Percentiles rank a stretch among this genome's conserved stretches.
Evolutionary conservation across 2,329 filamentous ascomycete species (phyloP).

Genomic region (Beauveria varroae): DNA sequence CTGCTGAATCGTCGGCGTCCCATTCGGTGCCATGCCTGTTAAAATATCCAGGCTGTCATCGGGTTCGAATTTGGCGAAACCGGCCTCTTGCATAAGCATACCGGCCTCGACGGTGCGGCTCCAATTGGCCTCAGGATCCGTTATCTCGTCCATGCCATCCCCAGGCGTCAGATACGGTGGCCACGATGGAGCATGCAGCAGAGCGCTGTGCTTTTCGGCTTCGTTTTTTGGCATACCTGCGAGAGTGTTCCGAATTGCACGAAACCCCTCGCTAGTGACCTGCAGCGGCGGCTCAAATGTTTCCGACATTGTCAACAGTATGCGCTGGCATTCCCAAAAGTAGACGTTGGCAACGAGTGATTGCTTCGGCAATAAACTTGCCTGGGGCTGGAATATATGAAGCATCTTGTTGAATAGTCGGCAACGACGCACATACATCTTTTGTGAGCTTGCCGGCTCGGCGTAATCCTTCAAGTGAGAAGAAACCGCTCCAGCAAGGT

Average conservation of each 20-base stretch:
- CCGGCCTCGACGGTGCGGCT: conserved; percentile 47
- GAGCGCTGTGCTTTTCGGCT: conserved; percentile 40
- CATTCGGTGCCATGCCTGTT: conserved; percentile 43
- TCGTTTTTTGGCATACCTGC: conserved; percentile 45
- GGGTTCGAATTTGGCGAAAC: conserved; percentile 38
- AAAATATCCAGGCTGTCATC: conserved; percentile 45
- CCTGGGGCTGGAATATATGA: conserved; percentile 20
- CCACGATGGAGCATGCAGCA: conserved; percentile 46
- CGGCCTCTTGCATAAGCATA: conserved; percentile 47
- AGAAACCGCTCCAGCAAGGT: conserved; percentile 21
- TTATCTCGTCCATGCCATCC: conserved; percentile 52
- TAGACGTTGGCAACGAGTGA: conserved; percentile 23
- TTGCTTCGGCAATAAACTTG: conserved; percentile 18
- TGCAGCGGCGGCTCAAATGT: conserved; percentile 39
- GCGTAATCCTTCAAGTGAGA: conserved; percentile 20
- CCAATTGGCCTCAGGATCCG: conserved; percentile 42
- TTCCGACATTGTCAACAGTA: conserved; percentile 45
- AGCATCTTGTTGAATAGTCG: conserved; percentile 25
- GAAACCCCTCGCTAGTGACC: conserved; percentile 45
- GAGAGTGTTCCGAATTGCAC: conserved; percentile 46
- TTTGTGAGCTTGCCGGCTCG: conserved; percentile 10
- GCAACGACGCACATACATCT: conserved; percentile 23
- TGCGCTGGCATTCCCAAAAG: conserved; percentile 49
- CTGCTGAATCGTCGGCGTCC: conserved; percentile 50
- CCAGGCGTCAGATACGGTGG: conserved; percentile 51